Evolutionary conservation across 257 asterid genomes (phyloP).

Genomic region (Nicotiana tabacum): DNA sequence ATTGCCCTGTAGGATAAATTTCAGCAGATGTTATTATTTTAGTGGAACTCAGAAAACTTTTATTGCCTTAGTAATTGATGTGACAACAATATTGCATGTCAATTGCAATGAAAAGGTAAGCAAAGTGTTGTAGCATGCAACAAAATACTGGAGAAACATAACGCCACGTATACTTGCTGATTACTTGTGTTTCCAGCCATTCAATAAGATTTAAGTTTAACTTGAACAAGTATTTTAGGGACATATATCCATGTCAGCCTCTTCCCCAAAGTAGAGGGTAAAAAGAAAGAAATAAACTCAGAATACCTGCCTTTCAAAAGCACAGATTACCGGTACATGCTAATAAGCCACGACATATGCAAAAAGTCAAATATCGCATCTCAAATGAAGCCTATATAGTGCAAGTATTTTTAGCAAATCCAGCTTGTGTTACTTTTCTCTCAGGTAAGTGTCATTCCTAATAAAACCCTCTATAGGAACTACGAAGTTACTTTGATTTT

Average conservation of each 20-base stretch:
- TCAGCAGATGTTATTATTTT: background rate
- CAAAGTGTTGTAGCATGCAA: background rate
- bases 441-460: background rate
- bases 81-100: background rate
- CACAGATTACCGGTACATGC: background rate
- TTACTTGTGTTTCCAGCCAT: background rate
- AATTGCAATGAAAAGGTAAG: background rate
- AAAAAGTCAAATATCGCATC: background rate
- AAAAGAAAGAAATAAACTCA: background rate
- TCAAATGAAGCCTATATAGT: background rate
- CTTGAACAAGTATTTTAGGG: background rate
- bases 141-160: background rate
- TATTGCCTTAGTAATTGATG: background rate
- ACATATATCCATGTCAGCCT: background rate
- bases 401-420: background rate
- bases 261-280: background rate
- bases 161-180: background rate
- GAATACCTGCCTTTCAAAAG: background rate
- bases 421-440: background rate
- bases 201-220: background rate
- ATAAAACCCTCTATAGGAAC: background rate
- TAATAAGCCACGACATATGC: background rate
- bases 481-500: background rate
- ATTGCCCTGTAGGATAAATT: slow-evolving; percentile 50
- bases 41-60: background rate